These are phyloP conservation scores for Helotiales sp. DNA, from an alignment of 2,329 filamentous ascomycete species.

Conservation along the genomic window DNA sequence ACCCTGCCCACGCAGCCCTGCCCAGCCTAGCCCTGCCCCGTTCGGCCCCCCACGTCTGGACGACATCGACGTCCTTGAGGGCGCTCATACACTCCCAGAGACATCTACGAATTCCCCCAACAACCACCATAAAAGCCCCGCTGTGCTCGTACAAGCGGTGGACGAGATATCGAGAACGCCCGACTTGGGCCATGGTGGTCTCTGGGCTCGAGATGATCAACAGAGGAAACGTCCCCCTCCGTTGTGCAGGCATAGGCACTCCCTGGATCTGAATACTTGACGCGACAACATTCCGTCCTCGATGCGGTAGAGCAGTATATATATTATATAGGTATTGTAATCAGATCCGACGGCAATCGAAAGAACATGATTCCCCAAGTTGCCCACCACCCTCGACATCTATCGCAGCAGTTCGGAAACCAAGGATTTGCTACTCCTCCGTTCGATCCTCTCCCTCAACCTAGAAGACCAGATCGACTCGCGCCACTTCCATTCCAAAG, in stretches of 20 bases:
- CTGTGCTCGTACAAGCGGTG: constrained; percentile 13
- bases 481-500: constrained; percentile 38
- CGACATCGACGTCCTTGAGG: not conserved
- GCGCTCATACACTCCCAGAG: not conserved
- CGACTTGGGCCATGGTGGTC: constrained; percentile 32
- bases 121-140: not conserved
- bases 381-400: constrained; percentile 48
- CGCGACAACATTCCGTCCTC: constrained; percentile 11
- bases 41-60: not conserved
- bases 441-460: constrained; percentile 33
- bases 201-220: constrained; percentile 43
- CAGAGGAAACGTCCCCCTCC: constrained; percentile 39
- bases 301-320: constrained; percentile 26
- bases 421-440: constrained; percentile 37
- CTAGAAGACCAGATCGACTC: constrained; percentile 32
- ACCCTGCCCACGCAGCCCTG: not conserved
- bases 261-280: constrained; percentile 37
- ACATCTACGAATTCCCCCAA: constrained; percentile 13
- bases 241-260: constrained; percentile 45
- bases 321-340: constrained; percentile 27
- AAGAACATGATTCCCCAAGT: constrained; percentile 55
- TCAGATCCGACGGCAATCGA: constrained; percentile 23
- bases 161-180: constrained; percentile 27
- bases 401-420: constrained; percentile 37
- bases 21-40: not conserved